These are phyloP conservation scores for Boletellus sp. DNA, from an alignment of 768 basidiomycete species.

Conservation along the genomic window DNA sequence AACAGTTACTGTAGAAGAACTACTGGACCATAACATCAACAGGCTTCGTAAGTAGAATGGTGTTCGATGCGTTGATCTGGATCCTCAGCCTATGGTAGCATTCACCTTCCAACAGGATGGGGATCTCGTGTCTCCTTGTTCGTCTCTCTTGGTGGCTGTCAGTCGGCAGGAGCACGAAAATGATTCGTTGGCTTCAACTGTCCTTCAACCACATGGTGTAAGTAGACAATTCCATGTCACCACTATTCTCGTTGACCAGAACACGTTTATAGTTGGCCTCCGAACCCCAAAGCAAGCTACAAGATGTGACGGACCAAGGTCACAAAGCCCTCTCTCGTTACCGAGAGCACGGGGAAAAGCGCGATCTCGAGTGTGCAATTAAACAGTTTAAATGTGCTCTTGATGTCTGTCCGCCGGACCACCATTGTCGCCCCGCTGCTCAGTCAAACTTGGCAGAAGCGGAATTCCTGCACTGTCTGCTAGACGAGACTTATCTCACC, in stretches of 20 bases:
- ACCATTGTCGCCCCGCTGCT: constrained; percentile 5
- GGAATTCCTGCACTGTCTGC: neutral
- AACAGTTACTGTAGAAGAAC: neutral
- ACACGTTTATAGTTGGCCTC: neutral
- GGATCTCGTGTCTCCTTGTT: neutral
- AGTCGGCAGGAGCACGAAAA: neutral
- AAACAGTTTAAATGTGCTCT: constrained; percentile 1
- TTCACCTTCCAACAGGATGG: neutral
- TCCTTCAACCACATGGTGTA: neutral
- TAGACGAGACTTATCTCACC: neutral
- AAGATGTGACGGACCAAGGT: neutral
- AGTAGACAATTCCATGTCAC: neutral
- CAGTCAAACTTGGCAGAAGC: constrained; percentile 4
- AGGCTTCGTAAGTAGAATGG: neutral
- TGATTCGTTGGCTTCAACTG: neutral
- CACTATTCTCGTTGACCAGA: neutral
- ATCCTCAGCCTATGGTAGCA: neutral
- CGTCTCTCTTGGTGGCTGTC: neutral
- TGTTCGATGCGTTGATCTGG: too few relatives aligned
- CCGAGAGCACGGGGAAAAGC: neutral
- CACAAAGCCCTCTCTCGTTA: constrained; percentile 1
- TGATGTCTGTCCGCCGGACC: constrained; percentile 2
- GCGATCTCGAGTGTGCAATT: neutral
- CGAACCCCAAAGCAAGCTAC: neutral
- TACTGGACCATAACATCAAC: neutral